A percentile compares a stretch with the other conserved stretches of the same genome.
phyloP scores from a whole-genome alignment of 441 rosid species.

The Pelargonium fulgidum region DNA sequence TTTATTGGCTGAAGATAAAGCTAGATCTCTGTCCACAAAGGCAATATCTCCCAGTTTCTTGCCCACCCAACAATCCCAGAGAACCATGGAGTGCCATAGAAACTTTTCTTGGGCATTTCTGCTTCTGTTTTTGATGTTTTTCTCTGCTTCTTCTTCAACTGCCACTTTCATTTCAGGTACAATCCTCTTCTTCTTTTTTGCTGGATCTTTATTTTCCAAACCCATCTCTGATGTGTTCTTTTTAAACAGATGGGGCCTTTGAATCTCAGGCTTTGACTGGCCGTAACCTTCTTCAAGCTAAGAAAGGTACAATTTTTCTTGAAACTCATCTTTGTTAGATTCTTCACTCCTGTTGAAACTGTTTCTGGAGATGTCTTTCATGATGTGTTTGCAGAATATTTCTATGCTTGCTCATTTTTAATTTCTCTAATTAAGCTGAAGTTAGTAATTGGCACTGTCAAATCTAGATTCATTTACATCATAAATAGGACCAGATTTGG shows the following conservation, averaged over 20 bases:
- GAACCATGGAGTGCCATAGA: not conserved
- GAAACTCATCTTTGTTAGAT: not conserved
- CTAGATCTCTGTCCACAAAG: not conserved
- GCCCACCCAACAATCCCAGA: not conserved
- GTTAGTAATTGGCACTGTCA: too few species aligned
- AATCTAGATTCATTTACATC: too few species aligned
- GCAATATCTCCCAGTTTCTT: not conserved
- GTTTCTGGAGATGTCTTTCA: not conserved
- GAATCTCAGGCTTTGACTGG: slow-evolving; percentile 1
- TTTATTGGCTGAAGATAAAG: too few species aligned
- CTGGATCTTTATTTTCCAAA: not conserved
- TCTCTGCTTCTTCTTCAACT: too few species aligned
- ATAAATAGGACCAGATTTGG: too few species aligned
- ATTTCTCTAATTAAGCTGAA: too few species aligned
- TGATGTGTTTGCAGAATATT: not conserved
- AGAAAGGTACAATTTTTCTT: not conserved
- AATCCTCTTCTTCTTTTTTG: not conserved
- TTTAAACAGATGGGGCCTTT: not conserved
- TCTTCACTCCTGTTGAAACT: not conserved
- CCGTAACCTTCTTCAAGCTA: slow-evolving; percentile 4
- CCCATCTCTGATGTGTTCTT: not conserved
- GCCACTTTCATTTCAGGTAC: too few species aligned
- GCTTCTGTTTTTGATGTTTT: not conserved
- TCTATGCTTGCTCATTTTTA: too few species aligned
- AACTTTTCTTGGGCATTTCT: not conserved